Evolutionary conservation across 2,329 filamentous ascomycete species (phyloP), one percentile per base, ranked within the genome.

Genomic region (Neophaeococcomyces mojaviensis): DNA sequence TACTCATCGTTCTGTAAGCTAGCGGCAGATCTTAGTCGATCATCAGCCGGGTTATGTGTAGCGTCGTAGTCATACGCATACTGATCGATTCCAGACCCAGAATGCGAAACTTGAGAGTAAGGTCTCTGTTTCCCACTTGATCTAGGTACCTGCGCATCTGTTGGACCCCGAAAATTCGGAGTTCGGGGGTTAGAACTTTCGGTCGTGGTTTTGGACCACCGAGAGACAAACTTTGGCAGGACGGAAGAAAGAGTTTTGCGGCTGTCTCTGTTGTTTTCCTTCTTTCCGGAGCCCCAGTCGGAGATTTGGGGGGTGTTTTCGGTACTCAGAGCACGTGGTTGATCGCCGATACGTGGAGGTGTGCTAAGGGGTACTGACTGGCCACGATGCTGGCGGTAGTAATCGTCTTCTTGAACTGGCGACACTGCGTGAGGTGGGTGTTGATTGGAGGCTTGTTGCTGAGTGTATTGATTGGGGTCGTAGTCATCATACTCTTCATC

Each of bases 181-280:
- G 24, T 28, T 6, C 24, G 24, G 10, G 24, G 24, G 24, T 28
- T 10, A 10, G 24, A 28, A 10, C 24, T 28, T 6, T 28, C 24
- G 10, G 89, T 79, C 0, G 92, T 98, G 2, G 90, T 97, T 68
- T 94, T 92, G 0, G 90, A 97, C 92, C 92, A 98, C 35, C 92
- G 80, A 4, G 92, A 97, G 52, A 56, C 47, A 51, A 57, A 46
- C 22, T 94, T 96, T 19, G 89, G 88, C 51, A 94, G 85, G 72
- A 81, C 73, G 0, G 86, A 87, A 0, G 88, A 92, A 48, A 78
- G 84, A 1, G 87, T 90, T 64, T 94, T 94, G 69, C 94, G 86
- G 24, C 24, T 28, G 10, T 28, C 24, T 28, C 24, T 28, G 10
- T 10, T 28, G 10, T 28, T 28, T 28, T 28, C 24, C 69, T 94